Base-by-base conservation (phyloP, 352 stramenopile genomes). In the Globisporangium iwayamae region DNA sequence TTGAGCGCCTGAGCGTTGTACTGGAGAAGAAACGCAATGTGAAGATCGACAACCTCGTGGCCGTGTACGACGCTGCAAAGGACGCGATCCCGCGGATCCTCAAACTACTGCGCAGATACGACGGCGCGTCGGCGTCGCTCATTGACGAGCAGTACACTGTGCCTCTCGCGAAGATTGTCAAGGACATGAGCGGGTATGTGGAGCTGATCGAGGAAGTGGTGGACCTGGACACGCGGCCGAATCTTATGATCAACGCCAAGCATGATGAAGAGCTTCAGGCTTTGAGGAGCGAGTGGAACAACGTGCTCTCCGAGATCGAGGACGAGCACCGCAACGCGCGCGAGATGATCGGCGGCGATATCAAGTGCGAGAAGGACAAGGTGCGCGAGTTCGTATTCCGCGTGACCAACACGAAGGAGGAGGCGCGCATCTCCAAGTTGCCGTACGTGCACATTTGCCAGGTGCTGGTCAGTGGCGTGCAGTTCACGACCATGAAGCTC, bases 391-490 rank as follows among this genome's bases (percentile, higher is more conserved):
- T 96, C 60, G 91, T 97, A 50, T 98, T 99, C 71, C 94, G 96
- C 57, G 71, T 98, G 41, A 84, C 92, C 30, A 89, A 97, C 74
- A 96, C 96, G 47, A 98, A 98, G 68, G 88, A 98, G 59, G 81
- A 96, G 59, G 94, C 96, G 61, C 75, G 87, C 11, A 74, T 98
- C n/a, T 91, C 93, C 45, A 90, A 96, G 67, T 47, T 96, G 2
- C 75, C 76, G 1, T 80, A 94, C 48, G 87, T 98, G 20, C 89
- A 96, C 65, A 95, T 98, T 39, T 94, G 98, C 62, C 87, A 96
- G 56, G 90, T 99, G 34, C 83, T 99, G 14, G 96, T 98, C 56
- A 99, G 98, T 71, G 97, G 98, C 13, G 91, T 99, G 32, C 97
- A 99, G 71, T 99, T 99, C 73, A 98, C 93, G 18, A 99, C 96